phyloP scores from a whole-genome alignment of 78 protist species.

The Mantamonas sphyraenae region DNA sequence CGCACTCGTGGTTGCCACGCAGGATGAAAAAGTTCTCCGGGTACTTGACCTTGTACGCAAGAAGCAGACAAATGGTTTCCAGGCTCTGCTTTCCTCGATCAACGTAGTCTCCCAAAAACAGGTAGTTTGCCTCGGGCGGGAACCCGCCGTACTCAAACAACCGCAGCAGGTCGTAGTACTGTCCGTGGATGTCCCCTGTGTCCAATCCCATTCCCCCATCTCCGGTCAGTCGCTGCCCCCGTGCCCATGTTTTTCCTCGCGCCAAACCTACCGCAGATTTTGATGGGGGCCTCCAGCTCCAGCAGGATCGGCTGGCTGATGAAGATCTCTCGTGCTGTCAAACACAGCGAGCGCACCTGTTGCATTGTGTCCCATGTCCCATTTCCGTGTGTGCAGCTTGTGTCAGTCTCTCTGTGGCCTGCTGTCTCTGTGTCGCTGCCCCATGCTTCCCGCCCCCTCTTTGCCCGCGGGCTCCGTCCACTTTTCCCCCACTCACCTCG shows the following conservation, averaged over 20 bases:
- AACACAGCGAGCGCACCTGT: conserved; percentile 38
- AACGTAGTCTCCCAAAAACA: conserved; percentile 99
- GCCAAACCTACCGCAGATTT: conserved; percentile 76
- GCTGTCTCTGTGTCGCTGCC: too few species aligned
- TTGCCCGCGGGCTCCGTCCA: too few species aligned
- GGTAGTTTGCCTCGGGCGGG: conserved; percentile 98
- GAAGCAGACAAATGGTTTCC: conserved; percentile 95
- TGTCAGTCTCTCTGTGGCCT: too few species aligned
- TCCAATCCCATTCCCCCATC: not conserved
- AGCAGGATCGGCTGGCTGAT: conserved; percentile 88
- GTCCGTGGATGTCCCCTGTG: conserved; percentile 96
- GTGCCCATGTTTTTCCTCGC: not conserved
- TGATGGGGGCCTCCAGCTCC: conserved; percentile 94
- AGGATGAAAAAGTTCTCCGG: conserved; percentile 98
- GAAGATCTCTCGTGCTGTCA: conserved; percentile 81
- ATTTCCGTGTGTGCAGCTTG: too few species aligned
- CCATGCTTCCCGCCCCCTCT: too few species aligned
- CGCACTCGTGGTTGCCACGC: conserved; percentile 99
- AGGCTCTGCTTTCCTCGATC: conserved; percentile 97
- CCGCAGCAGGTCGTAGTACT: conserved; percentile 94
- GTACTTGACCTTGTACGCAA: conserved; percentile 99
- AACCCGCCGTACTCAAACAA: conserved; percentile 97
- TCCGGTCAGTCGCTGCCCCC: not conserved
- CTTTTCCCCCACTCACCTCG: conserved; percentile 51
- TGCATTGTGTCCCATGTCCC: too few species aligned